Base-by-base conservation (phyloP, 306 rosid genomes). In the Rosa rugosa region DNA sequence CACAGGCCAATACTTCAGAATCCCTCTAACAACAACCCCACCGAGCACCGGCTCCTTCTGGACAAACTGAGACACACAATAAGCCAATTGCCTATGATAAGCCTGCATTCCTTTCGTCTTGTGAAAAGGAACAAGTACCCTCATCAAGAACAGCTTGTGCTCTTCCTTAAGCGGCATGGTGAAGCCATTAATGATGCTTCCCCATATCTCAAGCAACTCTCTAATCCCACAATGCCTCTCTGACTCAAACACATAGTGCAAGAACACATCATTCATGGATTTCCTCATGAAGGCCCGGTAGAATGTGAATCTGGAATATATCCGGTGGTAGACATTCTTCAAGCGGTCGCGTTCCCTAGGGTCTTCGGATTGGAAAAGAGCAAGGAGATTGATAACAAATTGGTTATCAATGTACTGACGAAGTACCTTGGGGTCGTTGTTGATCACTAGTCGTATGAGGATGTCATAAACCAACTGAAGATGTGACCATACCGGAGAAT, bases 171-270 rank as follows among this genome's bases (percentile, higher is more conserved):
- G 81, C 3, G 97, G 99, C 78, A 95, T 91, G 3, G 94, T 81
- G 72, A 95, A 92, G 0, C 99, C 99, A 70, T 91, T 89, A 40
- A 91, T 89, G 56, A 94, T 89, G 77, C 91, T 90, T 71, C 97
- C 99, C 95, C 95, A 89, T 86, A 94, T 87, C 95, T 94, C 97
- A 71, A 94, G 95, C 90, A 94, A 83, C 45, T 94, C 97, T 1
- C 83, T 93, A 36, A 94, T 82, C 11, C 97, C 99, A 47, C 86
- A 73, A 68, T 88, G 93, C 83, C 80, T 86, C 65, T 91, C 97
- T 38, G 83, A 81, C 80, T 89, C 97, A 36, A 88, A 88, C 53
- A 87, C 85, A 71, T 88, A 89, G 79, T 87, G 88, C 87, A 92
- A 56, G 14, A 89, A 73, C 79, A 86, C 94, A 73, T 85, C 88